phyloP scores from a whole-genome alignment of 768 basidiomycete genomes.

The Xanthoconium purpureum region DNA sequence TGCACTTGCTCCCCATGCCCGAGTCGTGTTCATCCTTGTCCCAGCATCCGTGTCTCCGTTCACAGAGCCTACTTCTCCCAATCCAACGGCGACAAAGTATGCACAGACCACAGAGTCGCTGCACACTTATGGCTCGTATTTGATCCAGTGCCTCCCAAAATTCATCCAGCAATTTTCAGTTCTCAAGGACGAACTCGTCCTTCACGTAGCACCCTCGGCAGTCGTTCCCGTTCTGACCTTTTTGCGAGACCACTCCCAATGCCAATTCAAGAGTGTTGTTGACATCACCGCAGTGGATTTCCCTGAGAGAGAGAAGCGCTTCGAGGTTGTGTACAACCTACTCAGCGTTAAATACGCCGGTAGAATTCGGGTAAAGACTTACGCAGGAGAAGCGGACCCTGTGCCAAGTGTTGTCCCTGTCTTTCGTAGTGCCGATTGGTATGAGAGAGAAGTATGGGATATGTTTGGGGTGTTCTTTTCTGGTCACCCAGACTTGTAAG shows the following conservation, averaged over 20 bases:
- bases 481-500: constrained; percentile 93
- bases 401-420: constrained; percentile 79
- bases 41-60: constrained; percentile 77
- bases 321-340: constrained; percentile 96
- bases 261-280: constrained; percentile 89
- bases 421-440: constrained; percentile 96
- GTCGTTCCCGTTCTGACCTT: constrained; percentile 86
- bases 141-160: constrained; percentile 91
- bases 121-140: constrained; percentile 91
- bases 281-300: constrained; percentile 96
- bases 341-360: constrained; percentile 76
- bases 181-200: constrained; percentile 89
- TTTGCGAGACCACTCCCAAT: constrained; percentile 92
- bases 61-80: constrained; percentile 83
- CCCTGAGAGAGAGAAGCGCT: constrained; percentile 88
- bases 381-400: constrained; percentile 87
- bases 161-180: constrained; percentile 98
- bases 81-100: constrained; percentile 72
- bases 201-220: constrained; percentile 81
- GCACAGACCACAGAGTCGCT: constrained; percentile 72
- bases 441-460: constrained; percentile 98
- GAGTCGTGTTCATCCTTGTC: constrained; percentile 9
- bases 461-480: constrained; percentile 96
- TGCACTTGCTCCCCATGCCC: background rate
- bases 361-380: constrained; percentile 95